Evolutionary conservation across 768 basidiomycete genomes (phyloP), one percentile per base, ranked within the genome.

Genomic region (Boletus edulis): DNA sequence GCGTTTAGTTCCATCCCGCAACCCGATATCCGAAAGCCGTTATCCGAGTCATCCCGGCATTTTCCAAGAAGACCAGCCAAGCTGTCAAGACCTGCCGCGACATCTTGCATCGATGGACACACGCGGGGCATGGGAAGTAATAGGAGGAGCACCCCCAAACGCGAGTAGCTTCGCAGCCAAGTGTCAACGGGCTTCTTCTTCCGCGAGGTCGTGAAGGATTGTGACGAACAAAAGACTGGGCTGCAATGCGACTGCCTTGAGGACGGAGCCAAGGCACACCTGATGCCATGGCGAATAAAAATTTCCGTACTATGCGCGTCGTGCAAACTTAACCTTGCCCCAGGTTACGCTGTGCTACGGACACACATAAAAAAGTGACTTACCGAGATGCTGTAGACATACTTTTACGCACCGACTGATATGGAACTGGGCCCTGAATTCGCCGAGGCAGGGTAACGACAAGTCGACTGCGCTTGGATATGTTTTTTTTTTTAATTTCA

Each of bases 211-310:
- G 57, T 56, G 60, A 58, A 67, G 15, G 54, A 55, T 49, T 49
- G 62, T 64, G 65, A 64, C 32, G 37, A 39, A 51, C 41, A 54
- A 58, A 58, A 49, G 31, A 53, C 55, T 20, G 42, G 55, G 46
- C 49, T 62, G 60, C 69, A 72, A 70, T 60, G 67, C 60, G 64
- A 65, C 56, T 62, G 60, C 69, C 69, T 70, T 68, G 71, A 70
- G 69, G 69, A 72, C 58, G 67, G 60, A 56, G 58, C 61, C 66
- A 68, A 65, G 63, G 65, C 60, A 67, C 67, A 49, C 12, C 52
- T 55, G 42, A 50, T 53, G 57, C 45, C 47, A 56, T 59, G 62
- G 56, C 50, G 60, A 67, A 49, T 43, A 68, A 63, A 65, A 62
- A 61, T 63, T 63, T 64, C 70, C 68, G 70, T 62, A 27, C 51